A percentile compares a stretch with the other conserved stretches of the same genome.
Evolutionary conservation across 148 eudicot species (phyloP).

Genomic region (Camellia sinensis): DNA sequence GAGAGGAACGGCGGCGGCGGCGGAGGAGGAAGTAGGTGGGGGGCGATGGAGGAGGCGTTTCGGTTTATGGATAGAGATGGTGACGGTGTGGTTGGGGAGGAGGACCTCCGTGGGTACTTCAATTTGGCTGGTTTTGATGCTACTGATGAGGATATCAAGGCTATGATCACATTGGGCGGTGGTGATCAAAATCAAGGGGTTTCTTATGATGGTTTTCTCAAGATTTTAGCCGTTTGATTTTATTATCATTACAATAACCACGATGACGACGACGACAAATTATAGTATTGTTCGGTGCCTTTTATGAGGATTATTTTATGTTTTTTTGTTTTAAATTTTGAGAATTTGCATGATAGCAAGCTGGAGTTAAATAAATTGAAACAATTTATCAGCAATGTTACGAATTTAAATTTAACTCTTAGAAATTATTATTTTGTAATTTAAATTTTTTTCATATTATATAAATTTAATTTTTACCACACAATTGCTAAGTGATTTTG

Average conservation of each 20-base stretch:
- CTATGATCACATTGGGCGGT: conserved; percentile 72
- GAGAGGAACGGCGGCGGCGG: background rate
- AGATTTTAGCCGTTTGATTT: conserved; percentile 51
- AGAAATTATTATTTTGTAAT: no score
- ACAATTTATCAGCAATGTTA: no score
- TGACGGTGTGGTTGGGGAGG: conserved; percentile 65
- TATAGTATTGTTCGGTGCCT: background rate
- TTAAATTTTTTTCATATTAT: no score
- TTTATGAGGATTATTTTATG: background rate
- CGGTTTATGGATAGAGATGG: conserved; percentile 79
- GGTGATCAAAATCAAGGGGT: conserved; percentile 57
- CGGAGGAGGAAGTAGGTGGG: background rate
- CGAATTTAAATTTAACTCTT: no score
- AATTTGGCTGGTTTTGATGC: conserved; percentile 48
- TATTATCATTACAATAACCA: background rate
- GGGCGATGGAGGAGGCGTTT: conserved; percentile 68
- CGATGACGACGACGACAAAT: background rate
- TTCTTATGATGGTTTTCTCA: conserved; percentile 48
- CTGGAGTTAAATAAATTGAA: no score
- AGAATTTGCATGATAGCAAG: no score
- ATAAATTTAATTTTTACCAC: no score
- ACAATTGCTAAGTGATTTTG: no score
- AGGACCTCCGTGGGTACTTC: conserved; percentile 56
- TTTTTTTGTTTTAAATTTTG: background rate
- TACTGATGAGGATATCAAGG: conserved; percentile 66